Conservation (phyloP, 1,284 basidiomycete genomes). For the Sporisorium sorghi region DNA sequence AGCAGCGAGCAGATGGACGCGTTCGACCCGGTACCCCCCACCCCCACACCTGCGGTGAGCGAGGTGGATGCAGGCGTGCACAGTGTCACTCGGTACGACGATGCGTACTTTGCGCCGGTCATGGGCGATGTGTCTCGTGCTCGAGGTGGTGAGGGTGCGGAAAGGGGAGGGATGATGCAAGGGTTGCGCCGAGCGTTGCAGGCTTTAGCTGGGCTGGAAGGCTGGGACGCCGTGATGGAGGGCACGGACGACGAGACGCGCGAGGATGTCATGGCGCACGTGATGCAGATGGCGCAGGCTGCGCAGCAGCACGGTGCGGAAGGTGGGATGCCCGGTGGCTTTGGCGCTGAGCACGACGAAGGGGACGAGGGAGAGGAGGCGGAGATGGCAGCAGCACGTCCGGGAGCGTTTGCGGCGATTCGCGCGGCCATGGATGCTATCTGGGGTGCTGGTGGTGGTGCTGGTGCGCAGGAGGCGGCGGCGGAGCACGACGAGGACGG, state of each 20-base stretch:
- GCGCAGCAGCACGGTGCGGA: conserved; percentile 10
- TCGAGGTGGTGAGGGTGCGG: no score
- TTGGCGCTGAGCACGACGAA: conserved; percentile 15
- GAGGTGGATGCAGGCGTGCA: no score
- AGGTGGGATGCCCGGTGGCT: conserved; percentile 36
- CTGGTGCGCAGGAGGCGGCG: conserved; percentile 8
- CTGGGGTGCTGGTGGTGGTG: conserved; percentile 26
- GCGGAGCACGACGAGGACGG: conserved; percentile 12
- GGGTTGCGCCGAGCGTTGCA: conserved; percentile 41
- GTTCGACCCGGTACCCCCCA: conserved; percentile 65
- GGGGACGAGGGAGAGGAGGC: conserved; percentile 13
- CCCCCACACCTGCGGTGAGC: neutral
- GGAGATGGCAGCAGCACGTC: conserved; percentile 10
- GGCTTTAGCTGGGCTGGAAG: conserved; percentile 32
- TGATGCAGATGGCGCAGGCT: conserved; percentile 46
- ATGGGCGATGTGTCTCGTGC: conserved; percentile 2
- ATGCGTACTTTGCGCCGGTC: conserved; percentile 60
- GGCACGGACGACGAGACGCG: conserved; percentile 61
- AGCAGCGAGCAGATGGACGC: conserved; percentile 57
- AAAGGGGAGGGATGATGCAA: conserved; percentile 36
- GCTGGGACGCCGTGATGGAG: conserved; percentile 55
- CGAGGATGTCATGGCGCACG: conserved; percentile 53
- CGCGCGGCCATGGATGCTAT: conserved; percentile 41
- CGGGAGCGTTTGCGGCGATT: conserved; percentile 36
- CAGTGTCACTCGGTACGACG: conserved; percentile 60